These are phyloP conservation scores for Daldinia bambusicola DNA, from an alignment of 495 filamentous ascomycete genomes.

Conservation along the genomic window DNA sequence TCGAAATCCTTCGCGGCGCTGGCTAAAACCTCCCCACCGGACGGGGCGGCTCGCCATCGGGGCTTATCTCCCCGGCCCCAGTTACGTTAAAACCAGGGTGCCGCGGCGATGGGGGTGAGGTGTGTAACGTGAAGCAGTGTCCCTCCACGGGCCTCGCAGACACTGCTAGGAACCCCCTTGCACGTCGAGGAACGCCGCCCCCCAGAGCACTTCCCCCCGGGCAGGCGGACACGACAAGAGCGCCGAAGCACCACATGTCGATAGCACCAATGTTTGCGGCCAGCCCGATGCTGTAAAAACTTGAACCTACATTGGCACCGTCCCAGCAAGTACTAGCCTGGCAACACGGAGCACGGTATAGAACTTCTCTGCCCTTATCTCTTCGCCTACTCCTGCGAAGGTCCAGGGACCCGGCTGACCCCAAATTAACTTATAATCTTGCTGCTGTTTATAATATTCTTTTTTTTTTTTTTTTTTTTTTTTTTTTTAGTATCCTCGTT, in stretches of 20 bases:
- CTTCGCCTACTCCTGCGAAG: slow-evolving; percentile 10
- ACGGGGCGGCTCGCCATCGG: neutral
- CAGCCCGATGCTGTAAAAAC: slow-evolving; percentile 6
- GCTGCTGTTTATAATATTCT: neutral
- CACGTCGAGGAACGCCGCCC: slow-evolving; percentile 15
- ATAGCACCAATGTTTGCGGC: slow-evolving; percentile 12
- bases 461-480: too few species aligned
- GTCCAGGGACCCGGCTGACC: slow-evolving; percentile 12
- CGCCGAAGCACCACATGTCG: neutral
- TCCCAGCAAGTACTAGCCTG: slow-evolving; percentile 17
- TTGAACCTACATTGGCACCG: slow-evolving; percentile 7
- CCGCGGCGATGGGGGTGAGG: slow-evolving; percentile 10
- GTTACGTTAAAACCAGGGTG: neutral
- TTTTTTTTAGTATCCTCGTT: neutral
- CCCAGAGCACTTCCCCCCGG: slow-evolving; percentile 1
- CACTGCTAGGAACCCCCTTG: slow-evolving; percentile 8
- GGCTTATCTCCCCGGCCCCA: slow-evolving; percentile 12
- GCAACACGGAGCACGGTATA: slow-evolving; percentile 12
- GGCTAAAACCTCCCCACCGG: neutral
- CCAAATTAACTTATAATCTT: neutral
- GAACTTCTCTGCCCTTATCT: slow-evolving; percentile 13
- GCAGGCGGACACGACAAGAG: slow-evolving; percentile 8
- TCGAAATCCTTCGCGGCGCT: slow-evolving; percentile 8
- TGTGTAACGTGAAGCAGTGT: slow-evolving; percentile 16
- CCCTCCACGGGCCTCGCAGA: slow-evolving; percentile 2